These are phyloP conservation scores for Paralagenidium karlingii DNA, from an alignment of 352 stramenopile genomes.

Conservation along the genomic window DNA sequence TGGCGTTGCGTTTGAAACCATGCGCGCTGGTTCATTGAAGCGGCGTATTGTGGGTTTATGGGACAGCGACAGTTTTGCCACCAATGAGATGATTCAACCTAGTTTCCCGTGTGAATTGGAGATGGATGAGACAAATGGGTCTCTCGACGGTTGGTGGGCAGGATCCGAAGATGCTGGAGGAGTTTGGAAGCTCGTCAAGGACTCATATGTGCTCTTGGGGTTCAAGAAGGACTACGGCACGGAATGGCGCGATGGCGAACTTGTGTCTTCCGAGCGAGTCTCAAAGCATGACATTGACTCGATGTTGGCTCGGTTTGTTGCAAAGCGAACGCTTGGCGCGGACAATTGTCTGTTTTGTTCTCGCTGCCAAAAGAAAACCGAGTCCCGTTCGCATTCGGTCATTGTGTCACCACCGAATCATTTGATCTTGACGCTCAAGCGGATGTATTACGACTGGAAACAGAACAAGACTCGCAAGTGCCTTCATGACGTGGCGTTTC, in stretches of 20 bases:
- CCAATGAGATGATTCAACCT: too few species aligned
- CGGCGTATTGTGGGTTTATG: slow-evolving; percentile 48
- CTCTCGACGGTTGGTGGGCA: slow-evolving; percentile 73
- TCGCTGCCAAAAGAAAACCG: slow-evolving; percentile 58
- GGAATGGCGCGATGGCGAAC: slow-evolving; percentile 64
- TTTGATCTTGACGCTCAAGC: slow-evolving; percentile 81
- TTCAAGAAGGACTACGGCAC: slow-evolving; percentile 87
- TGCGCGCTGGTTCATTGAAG: too few species aligned
- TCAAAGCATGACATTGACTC: slow-evolving; percentile 73
- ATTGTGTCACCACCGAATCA: slow-evolving; percentile 68
- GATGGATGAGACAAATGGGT: slow-evolving; percentile 30
- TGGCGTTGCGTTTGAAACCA: slow-evolving; percentile 28
- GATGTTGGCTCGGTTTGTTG: slow-evolving; percentile 71
- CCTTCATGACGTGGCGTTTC: slow-evolving; percentile 72
- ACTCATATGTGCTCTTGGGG: slow-evolving; percentile 73
- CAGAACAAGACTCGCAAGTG: slow-evolving; percentile 82
- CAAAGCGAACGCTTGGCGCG: slow-evolving; percentile 61
- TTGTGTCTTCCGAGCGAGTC: slow-evolving; percentile 76
- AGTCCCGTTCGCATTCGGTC: slow-evolving; percentile 71
- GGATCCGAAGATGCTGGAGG: slow-evolving; percentile 25
- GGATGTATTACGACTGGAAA: slow-evolving; percentile 85
- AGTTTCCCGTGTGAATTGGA: slow-evolving; percentile 59
- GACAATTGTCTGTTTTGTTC: slow-evolving; percentile 71
- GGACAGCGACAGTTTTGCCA: too few species aligned
- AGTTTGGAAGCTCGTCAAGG: slow-evolving; percentile 69